Evolutionary conservation across 331 rosid species (phyloP).

Genomic region (Rhamnella rubrinervis): DNA sequence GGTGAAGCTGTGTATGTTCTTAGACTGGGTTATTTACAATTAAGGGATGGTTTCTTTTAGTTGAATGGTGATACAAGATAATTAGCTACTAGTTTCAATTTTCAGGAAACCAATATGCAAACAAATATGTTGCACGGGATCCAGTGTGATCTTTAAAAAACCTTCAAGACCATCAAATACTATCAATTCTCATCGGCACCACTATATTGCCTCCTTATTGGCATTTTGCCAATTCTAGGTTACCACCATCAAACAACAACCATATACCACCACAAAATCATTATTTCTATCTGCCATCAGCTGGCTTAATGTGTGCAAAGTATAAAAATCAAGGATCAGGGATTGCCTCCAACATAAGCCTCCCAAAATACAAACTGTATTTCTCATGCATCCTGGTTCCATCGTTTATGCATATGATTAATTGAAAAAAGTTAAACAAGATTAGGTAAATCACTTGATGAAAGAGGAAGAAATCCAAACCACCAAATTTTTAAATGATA

Average conservation of each 20-base stretch:
- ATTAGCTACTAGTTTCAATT: no score
- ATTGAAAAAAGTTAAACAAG: not conserved
- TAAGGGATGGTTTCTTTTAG: no score
- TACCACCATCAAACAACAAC: not conserved
- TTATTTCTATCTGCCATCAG: not conserved
- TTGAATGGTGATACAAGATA: no score
- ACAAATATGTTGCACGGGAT: no score
- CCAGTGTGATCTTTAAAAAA: no score
- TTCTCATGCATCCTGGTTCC: not conserved
- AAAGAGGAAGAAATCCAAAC: not conserved
- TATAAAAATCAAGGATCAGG: not conserved
- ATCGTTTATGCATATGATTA: not conserved
- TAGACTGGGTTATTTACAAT: no score
- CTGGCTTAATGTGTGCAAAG: not conserved
- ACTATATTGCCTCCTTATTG: not conserved
- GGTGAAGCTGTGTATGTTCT: no score
- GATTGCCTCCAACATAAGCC: not conserved
- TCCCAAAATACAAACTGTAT: not conserved
- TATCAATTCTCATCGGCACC: not conserved
- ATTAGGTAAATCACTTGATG: not conserved
- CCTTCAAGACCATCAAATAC: no score
- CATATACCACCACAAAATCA: not conserved
- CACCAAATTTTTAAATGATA: constrained; percentile 1
- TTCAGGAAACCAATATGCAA: no score
- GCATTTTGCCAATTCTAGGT: not conserved